Percentiles rank a stretch among this genome's conserved stretches.
These are phyloP conservation scores for Mycotypha africana DNA, from an alignment of 371 early-diverging fungal genomes.

Conservation along the genomic window DNA sequence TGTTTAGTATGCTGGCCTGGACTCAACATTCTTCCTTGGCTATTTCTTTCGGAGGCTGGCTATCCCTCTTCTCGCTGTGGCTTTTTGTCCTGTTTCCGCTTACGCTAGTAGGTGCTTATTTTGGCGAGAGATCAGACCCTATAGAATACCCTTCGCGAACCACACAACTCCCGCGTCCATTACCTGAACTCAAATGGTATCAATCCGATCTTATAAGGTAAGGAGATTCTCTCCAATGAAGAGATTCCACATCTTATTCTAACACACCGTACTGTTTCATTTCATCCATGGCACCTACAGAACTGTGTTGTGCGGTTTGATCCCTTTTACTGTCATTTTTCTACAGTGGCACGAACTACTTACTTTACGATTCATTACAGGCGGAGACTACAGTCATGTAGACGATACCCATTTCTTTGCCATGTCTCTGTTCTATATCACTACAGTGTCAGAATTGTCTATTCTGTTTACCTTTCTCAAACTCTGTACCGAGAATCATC, in stretches of 20 bases:
- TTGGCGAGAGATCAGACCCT: slow-evolving; percentile 28
- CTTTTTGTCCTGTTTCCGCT: slow-evolving; percentile 22
- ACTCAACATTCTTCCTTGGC: slow-evolving; percentile 34
- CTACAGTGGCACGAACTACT: slow-evolving; percentile 34
- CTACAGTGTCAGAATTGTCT: slow-evolving; percentile 22
- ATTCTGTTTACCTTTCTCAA: slow-evolving; percentile 35
- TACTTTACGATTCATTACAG: slow-evolving; percentile 21
- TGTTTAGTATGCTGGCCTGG: slow-evolving; percentile 30
- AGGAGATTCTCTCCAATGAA: not conserved
- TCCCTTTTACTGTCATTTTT: slow-evolving; percentile 41
- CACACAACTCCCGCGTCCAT: slow-evolving; percentile 37
- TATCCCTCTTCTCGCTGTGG: slow-evolving; percentile 22
- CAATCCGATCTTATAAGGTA: slow-evolving; percentile 29
- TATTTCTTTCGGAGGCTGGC: slow-evolving; percentile 35
- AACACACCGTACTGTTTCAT: too few species aligned
- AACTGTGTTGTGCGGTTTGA: slow-evolving; percentile 24
- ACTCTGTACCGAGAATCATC: slow-evolving; percentile 42
- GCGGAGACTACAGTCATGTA: too few species aligned
- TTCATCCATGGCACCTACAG: too few species aligned
- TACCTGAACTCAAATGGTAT: slow-evolving; percentile 39
- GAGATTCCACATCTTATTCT: too few species aligned
- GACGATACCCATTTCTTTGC: too few species aligned
- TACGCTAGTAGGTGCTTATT: slow-evolving; percentile 30
- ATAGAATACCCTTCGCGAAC: slow-evolving; percentile 40
- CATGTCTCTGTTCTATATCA: slow-evolving; percentile 14